Conservation (phyloP, 768 basidiomycete species). For the Lactarius psammicola region DNA sequence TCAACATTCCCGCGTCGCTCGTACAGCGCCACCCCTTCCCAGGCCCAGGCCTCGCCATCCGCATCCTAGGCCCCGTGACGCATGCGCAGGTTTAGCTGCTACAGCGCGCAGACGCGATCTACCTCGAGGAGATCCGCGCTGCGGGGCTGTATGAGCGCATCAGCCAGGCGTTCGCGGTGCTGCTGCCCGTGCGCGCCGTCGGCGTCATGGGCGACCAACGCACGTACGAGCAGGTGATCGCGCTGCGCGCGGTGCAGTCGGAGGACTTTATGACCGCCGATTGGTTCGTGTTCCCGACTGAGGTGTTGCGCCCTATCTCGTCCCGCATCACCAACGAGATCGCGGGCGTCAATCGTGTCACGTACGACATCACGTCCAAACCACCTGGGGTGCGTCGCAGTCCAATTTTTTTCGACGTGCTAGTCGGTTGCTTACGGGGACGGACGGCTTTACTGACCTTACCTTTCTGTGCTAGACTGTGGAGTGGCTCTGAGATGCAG, state of each 20-base stretch:
- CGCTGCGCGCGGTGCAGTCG: slow-evolving; percentile 91
- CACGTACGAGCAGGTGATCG: slow-evolving; percentile 97
- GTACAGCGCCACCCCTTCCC: slow-evolving; percentile 99
- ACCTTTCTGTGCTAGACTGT: slow-evolving; percentile 32
- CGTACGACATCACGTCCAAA: slow-evolving; percentile 95
- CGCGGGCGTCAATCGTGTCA: slow-evolving; percentile 89
- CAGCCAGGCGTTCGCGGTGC: slow-evolving; percentile 93
- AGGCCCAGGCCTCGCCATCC: slow-evolving; percentile 96
- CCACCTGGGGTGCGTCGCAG: slow-evolving; percentile 90
- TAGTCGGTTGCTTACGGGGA: too few species aligned
- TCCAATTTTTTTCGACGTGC: too few species aligned
- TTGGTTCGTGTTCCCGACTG: slow-evolving; percentile 97
- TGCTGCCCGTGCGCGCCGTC: slow-evolving; percentile 94
- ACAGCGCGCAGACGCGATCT: slow-evolving; percentile 91
- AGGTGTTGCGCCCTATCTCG: slow-evolving; percentile 86
- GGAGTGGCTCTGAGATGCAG: slow-evolving; percentile 33
- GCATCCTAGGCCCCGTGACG: slow-evolving; percentile 94
- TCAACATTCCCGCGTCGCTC: slow-evolving; percentile 87
- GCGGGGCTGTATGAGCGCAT: slow-evolving; percentile 93
- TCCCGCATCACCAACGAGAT: slow-evolving; percentile 98
- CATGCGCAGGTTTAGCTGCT: slow-evolving; percentile 88
- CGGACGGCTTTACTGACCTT: slow-evolving; percentile 20
- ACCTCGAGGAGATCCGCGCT: slow-evolving; percentile 95
- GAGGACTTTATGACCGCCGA: slow-evolving; percentile 99
- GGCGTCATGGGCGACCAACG: slow-evolving; percentile 97